phyloP scores from a whole-genome alignment of 2,329 filamentous ascomycete species.

The Aspergillus sp. region DNA sequence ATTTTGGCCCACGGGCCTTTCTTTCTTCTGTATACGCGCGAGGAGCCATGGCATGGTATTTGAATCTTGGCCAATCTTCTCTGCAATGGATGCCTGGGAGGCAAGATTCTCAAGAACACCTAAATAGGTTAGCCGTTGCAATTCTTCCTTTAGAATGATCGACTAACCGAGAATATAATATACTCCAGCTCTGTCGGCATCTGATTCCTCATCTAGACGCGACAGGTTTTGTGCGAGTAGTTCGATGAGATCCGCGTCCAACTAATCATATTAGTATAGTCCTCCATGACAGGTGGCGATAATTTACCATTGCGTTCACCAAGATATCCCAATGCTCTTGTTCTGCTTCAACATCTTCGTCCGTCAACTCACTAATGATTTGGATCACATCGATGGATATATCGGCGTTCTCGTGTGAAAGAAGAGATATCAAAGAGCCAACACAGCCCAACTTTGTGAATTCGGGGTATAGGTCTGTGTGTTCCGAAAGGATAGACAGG shows the following conservation, averaged over 20 bases:
- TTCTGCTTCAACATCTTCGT: slow-evolving; percentile 83
- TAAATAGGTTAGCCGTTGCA: background rate
- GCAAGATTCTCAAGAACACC: slow-evolving; percentile 82
- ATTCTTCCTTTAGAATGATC: no score
- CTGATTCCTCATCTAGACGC: slow-evolving; percentile 71
- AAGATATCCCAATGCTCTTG: slow-evolving; percentile 78
- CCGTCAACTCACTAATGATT: slow-evolving; percentile 85
- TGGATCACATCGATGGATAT: slow-evolving; percentile 91
- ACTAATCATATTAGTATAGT: slow-evolving; percentile 28
- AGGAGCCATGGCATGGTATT: slow-evolving; percentile 75
- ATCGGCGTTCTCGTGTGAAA: slow-evolving; percentile 95
- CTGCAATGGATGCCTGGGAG: slow-evolving; percentile 66
- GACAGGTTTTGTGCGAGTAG: slow-evolving; percentile 60
- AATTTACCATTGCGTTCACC: slow-evolving; percentile 59
- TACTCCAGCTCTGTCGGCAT: slow-evolving; percentile 77
- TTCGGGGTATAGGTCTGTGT: slow-evolving; percentile 77
- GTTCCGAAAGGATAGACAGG: slow-evolving; percentile 82
- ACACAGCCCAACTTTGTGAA: slow-evolving; percentile 75
- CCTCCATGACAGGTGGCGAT: no score
- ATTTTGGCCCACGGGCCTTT: slow-evolving; percentile 75
- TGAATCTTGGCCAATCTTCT: slow-evolving; percentile 69
- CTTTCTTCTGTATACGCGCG: slow-evolving; percentile 66
- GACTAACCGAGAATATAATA: slow-evolving; percentile 71
- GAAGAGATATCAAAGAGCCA: slow-evolving; percentile 71
- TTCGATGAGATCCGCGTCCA: slow-evolving; percentile 45